These are phyloP conservation scores for Eimeria tenella DNA, from an alignment of 169 alveolate species.

Conservation along the genomic window DNA sequence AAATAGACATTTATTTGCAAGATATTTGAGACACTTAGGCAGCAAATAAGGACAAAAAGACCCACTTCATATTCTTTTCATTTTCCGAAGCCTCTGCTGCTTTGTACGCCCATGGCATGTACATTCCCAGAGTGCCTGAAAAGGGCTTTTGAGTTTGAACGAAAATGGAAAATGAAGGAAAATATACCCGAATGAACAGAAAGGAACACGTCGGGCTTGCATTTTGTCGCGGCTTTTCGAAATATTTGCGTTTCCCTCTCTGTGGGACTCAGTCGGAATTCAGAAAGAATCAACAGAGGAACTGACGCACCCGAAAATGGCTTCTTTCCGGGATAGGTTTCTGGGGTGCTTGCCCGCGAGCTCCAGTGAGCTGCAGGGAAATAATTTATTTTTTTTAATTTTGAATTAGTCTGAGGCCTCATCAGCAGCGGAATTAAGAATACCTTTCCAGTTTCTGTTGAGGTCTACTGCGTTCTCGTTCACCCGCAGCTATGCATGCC, in stretches of 20 bases:
- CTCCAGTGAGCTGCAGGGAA: slow-evolving; percentile 47
- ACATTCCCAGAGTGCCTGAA: slow-evolving; percentile 56
- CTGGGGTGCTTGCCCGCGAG: neutral
- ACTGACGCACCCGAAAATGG: slow-evolving; percentile 40
- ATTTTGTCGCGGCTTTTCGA: slow-evolving; percentile 2
- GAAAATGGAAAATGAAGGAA: neutral
- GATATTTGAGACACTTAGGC: no score
- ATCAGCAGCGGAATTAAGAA: neutral
- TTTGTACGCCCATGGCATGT: slow-evolving; percentile 69
- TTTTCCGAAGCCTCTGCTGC: slow-evolving; percentile 22
- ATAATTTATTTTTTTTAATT: neutral
- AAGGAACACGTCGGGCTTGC: slow-evolving; percentile 52
- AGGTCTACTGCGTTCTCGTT: slow-evolving; percentile 68
- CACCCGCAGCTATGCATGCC: slow-evolving; percentile 33
- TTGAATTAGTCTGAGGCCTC: neutral
- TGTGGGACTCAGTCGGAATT: neutral
- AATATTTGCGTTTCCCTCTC: slow-evolving; percentile 56
- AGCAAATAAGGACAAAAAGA: no score
- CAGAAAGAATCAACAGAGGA: neutral
- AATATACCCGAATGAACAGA: slow-evolving; percentile 62
- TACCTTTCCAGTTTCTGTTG: slow-evolving; percentile 73
- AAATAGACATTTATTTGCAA: no score
- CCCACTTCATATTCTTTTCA: slow-evolving; percentile 27
- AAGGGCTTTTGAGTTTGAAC: neutral
- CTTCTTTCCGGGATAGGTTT: slow-evolving; percentile 25